Conservation (phyloP, 768 basidiomycete species). For the Cubamyces lactineus region DNA sequence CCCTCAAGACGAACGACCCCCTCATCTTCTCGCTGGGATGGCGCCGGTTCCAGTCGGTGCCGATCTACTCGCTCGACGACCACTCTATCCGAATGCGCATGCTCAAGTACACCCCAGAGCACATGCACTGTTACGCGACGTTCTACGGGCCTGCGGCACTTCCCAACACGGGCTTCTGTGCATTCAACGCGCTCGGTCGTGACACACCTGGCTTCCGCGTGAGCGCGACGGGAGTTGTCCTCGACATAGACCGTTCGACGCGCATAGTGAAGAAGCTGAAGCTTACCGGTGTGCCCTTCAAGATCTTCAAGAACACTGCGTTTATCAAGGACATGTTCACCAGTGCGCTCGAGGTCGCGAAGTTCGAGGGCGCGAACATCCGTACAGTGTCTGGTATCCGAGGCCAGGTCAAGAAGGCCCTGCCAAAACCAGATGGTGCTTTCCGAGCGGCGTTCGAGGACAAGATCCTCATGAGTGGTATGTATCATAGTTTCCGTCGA, state of each 20-base stretch:
- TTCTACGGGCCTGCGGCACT: slow-evolving; percentile 93
- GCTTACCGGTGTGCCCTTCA: slow-evolving; percentile 92
- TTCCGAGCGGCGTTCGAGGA: slow-evolving; percentile 99
- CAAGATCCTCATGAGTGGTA: slow-evolving; percentile 94
- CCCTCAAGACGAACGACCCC: slow-evolving; percentile 96
- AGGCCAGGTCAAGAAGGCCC: slow-evolving; percentile 95
- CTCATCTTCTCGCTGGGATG: slow-evolving; percentile 97
- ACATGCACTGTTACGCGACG: slow-evolving; percentile 99
- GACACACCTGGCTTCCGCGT: slow-evolving; percentile 80
- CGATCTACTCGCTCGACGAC: slow-evolving; percentile 96
- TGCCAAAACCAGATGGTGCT: slow-evolving; percentile 93
- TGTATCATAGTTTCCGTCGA: slow-evolving; percentile 34
- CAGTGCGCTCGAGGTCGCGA: slow-evolving; percentile 91
- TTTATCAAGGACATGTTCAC: slow-evolving; percentile 98
- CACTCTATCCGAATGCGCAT: slow-evolving; percentile 98
- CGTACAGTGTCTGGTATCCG: slow-evolving; percentile 94
- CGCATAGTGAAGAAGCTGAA: slow-evolving; percentile 99
- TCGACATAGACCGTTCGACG: slow-evolving; percentile 89
- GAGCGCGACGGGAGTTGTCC: slow-evolving; percentile 91
- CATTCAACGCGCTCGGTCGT: slow-evolving; percentile 84
- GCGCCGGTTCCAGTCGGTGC: slow-evolving; percentile 93
- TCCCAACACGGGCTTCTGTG: slow-evolving; percentile 96
- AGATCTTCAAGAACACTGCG: slow-evolving; percentile 99
- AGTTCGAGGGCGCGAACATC: slow-evolving; percentile 98
- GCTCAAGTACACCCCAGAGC: slow-evolving; percentile 99